Evolutionary conservation across 169 alveolate species (phyloP).

Genomic region (Eimeria maxima): DNA sequence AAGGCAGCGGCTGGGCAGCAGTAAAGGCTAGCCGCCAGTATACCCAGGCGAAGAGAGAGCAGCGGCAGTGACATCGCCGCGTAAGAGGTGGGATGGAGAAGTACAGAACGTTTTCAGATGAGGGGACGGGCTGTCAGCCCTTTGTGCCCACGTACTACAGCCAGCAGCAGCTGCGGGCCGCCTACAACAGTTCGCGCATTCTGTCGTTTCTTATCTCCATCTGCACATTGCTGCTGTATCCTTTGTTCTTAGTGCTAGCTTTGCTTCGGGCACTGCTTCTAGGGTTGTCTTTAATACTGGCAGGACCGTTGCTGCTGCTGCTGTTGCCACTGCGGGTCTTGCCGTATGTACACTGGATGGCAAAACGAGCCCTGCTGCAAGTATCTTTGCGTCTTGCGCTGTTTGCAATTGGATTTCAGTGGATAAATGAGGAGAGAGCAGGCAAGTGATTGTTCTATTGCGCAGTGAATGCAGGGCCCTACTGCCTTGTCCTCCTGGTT

Average conservation of each 20-base stretch:
- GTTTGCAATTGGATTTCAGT: constrained; percentile 57
- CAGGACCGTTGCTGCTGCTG: constrained; percentile 39
- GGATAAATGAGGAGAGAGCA: constrained; percentile 60
- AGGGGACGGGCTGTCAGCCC: constrained; percentile 78
- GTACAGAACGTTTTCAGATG: constrained; percentile 79
- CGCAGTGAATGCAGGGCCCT: neutral
- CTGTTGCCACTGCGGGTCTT: constrained; percentile 62
- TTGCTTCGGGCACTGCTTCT: constrained; percentile 61
- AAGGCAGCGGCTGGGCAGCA: constrained; percentile 14
- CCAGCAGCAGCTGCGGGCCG: constrained; percentile 70
- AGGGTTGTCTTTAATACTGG: constrained; percentile 17
- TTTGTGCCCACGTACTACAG: constrained; percentile 76
- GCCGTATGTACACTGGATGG: constrained; percentile 66
- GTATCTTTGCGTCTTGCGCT: constrained; percentile 61
- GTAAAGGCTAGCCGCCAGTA: constrained; percentile 21
- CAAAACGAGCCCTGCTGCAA: constrained; percentile 38
- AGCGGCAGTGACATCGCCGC: constrained; percentile 31
- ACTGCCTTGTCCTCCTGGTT: neutral
- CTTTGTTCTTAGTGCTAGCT: constrained; percentile 34
- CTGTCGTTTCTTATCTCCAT: neutral
- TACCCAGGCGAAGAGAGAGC: neutral
- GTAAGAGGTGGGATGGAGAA: constrained; percentile 62
- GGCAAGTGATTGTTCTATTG: neutral
- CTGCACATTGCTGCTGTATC: neutral
- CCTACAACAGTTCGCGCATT: constrained; percentile 24